Evolutionary conservation across 176 grass and related monocot species (phyloP).

Genomic region (Cenchrus americanus): DNA sequence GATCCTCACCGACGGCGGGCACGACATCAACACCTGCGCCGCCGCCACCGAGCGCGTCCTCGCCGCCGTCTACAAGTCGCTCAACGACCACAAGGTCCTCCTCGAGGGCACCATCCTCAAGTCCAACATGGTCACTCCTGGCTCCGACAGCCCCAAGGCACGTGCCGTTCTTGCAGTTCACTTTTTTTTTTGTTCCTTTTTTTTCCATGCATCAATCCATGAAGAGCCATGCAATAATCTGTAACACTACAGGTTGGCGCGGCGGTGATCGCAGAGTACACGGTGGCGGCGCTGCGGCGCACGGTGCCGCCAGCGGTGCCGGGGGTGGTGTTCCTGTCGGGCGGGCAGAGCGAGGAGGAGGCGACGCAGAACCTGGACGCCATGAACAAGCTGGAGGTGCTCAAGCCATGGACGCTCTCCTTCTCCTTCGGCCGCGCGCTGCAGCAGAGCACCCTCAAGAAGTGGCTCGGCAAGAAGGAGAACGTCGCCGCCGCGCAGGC

Average conservation of each 20-base stretch:
- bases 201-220: neutral
- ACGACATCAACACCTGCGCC: constrained; percentile 76
- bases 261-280: constrained; percentile 80
- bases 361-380: constrained; percentile 83
- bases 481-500: constrained; percentile 75
- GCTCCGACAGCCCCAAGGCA: constrained; percentile 89
- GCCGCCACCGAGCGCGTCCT: constrained; percentile 84
- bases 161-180: neutral
- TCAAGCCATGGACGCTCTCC: constrained; percentile 87
- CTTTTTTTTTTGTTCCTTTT: neutral
- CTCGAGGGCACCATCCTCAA: constrained; percentile 91
- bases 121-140: constrained; percentile 94
- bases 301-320: constrained; percentile 88
- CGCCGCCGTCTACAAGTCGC: constrained; percentile 82
- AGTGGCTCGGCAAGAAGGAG: constrained; percentile 87
- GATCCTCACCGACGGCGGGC: constrained; percentile 82
- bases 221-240: neutral
- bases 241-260: constrained; percentile 48
- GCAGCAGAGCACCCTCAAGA: constrained; percentile 97
- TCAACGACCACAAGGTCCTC: constrained; percentile 88
- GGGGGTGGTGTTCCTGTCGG: constrained; percentile 88
- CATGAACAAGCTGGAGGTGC: constrained; percentile 89
- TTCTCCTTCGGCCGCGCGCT: constrained; percentile 96
- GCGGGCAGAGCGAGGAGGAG: constrained; percentile 92
- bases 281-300: constrained; percentile 79